phyloP scores from a whole-genome alignment of 495 filamentous ascomycete genomes.

The Daldinia grandis region DNA sequence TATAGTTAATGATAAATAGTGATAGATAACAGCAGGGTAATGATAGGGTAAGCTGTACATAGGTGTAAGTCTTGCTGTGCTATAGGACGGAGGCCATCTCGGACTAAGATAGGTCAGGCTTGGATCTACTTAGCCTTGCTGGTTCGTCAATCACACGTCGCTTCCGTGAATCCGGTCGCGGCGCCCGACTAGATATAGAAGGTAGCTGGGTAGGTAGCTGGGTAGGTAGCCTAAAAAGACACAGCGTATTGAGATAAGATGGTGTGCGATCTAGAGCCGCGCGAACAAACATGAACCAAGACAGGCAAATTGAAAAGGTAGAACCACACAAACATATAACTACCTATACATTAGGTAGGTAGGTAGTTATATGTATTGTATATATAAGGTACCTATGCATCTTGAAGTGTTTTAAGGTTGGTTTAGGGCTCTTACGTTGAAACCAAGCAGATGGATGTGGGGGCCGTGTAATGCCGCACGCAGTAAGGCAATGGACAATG shows the following conservation, averaged over 20 bases:
- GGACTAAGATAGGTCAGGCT: neutral
- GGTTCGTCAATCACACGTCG: constrained; percentile 32
- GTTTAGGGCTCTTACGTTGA: neutral
- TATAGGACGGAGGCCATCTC: neutral
- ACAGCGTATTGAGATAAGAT: constrained; percentile 7
- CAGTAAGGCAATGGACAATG: neutral
- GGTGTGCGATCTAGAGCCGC: constrained; percentile 5
- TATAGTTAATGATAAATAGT: neutral
- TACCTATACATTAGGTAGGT: neutral
- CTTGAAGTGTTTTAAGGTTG: constrained; percentile 11
- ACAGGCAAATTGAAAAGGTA: constrained; percentile 27
- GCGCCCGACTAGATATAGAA: constrained; percentile 36
- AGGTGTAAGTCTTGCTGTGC: neutral
- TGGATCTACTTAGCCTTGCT: constrained; percentile 6
- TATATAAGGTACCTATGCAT: neutral
- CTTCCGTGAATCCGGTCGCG: constrained; percentile 36
- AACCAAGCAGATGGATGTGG: neutral
- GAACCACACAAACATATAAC: neutral
- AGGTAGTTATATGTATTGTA: neutral
- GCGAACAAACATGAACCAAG: constrained; percentile 22
- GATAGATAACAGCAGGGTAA: neutral
- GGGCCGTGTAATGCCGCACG: constrained; percentile 1
- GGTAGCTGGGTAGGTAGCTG: constrained; percentile 10
- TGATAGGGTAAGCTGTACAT: neutral
- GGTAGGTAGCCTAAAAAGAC: neutral